These are phyloP conservation scores for Truncatella angustata DNA, from an alignment of 2,329 filamentous ascomycete species.

Conservation along the genomic window DNA sequence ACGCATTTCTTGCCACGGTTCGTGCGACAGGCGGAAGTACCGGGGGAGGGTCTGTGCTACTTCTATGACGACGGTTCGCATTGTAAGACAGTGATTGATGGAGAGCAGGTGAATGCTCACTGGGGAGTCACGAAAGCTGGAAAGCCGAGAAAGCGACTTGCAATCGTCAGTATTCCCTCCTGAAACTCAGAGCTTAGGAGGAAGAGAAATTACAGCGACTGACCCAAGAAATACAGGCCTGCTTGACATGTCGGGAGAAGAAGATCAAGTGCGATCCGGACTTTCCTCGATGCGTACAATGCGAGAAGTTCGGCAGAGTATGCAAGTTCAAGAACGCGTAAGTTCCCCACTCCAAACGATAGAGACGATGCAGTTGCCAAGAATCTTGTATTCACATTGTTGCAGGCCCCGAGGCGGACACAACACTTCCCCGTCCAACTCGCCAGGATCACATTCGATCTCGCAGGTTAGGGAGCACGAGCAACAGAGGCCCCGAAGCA, in stretches of 20 bases:
- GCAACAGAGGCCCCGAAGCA: constrained; percentile 37
- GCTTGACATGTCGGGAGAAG: constrained; percentile 89
- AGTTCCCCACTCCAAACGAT: constrained; percentile 39
- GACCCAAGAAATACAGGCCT: no score
- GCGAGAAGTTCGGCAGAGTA: constrained; percentile 82
- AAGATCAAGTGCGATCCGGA: constrained; percentile 97
- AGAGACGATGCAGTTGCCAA: constrained; percentile 13
- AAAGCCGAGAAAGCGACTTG: constrained; percentile 85
- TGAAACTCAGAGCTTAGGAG: no score
- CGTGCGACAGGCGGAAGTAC: constrained; percentile 62
- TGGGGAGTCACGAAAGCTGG: constrained; percentile 95
- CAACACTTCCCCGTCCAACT: constrained; percentile 53
- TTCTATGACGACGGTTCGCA: constrained; percentile 83
- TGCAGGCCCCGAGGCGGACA: constrained; percentile 56
- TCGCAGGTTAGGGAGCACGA: constrained; percentile 33
- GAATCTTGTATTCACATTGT: neutral
- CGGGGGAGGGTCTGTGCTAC: constrained; percentile 78
- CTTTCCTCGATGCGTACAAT: constrained; percentile 83
- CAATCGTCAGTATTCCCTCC: constrained; percentile 52
- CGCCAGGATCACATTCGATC: constrained; percentile 44
- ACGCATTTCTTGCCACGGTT: constrained; percentile 67
- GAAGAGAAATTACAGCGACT: no score
- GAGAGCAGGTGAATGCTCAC: constrained; percentile 82
- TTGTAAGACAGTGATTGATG: constrained; percentile 81
- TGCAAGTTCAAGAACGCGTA: constrained; percentile 87